These are phyloP conservation scores for Naganishia onofrii DNA, from an alignment of 768 basidiomycete species.

Conservation along the genomic window DNA sequence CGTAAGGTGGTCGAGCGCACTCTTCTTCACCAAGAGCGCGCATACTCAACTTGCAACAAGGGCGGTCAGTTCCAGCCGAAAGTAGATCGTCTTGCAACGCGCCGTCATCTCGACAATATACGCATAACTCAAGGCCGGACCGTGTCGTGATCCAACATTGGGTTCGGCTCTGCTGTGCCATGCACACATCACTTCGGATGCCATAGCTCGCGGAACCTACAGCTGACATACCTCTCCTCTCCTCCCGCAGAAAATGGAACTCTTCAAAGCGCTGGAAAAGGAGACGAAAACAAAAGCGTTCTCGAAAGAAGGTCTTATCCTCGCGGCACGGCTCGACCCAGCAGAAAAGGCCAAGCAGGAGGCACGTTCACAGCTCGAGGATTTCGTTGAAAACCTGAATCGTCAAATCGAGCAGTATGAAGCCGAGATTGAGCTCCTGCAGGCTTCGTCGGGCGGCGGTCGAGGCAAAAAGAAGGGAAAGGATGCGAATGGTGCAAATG, in stretches of 20 bases:
- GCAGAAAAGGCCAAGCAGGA: constrained; percentile 96
- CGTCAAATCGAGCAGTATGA: constrained; percentile 92
- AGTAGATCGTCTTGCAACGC: too few species aligned
- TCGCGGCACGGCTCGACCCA: constrained; percentile 89
- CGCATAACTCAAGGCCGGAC: too few species aligned
- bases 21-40: too few species aligned
- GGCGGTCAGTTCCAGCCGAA: too few species aligned
- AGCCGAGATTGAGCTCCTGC: constrained; percentile 85
- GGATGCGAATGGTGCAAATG: constrained; percentile 55
- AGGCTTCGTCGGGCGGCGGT: constrained; percentile 55
- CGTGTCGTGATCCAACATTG: too few species aligned
- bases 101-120: too few species aligned
- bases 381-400: constrained; percentile 82
- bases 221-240: constrained; percentile 30
- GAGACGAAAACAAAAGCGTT: constrained; percentile 99
- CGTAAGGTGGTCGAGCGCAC: too few species aligned
- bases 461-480: constrained; percentile 75
- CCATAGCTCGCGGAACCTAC: background rate
- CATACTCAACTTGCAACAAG: too few species aligned
- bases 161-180: too few species aligned
- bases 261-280: constrained; percentile 99
- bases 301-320: constrained; percentile 95
- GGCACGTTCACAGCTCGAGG: constrained; percentile 74
- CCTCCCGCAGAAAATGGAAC: constrained; percentile 92
- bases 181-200: too few species aligned